Conservation (phyloP, 164 flowering plant species). For the Magnolia changhungtana region DNA sequence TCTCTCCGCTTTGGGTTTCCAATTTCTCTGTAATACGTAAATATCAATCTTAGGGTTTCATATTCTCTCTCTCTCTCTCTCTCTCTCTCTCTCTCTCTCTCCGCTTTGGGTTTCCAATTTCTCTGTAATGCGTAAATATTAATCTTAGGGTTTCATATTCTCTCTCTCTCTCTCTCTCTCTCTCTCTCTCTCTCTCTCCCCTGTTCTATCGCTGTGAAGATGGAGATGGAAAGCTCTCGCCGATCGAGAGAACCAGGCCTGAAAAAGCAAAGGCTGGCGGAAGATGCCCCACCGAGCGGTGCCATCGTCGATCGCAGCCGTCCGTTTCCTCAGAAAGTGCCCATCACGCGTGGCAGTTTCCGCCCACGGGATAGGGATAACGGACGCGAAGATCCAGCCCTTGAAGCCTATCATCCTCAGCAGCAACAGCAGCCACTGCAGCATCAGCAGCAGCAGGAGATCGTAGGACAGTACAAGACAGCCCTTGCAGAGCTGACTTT, state of each 20-base stretch:
- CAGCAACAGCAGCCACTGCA: not conserved
- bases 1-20: no score
- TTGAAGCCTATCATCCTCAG: not conserved
- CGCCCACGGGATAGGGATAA: conserved; percentile 39
- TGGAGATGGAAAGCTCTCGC: conserved; percentile 84
- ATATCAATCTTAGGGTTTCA: not conserved
- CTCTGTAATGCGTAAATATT: no score
- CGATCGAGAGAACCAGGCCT: conserved; percentile 64
- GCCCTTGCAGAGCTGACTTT: conserved; percentile 88
- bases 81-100: no score
- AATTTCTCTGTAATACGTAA: no score
- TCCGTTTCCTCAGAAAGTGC: conserved; percentile 28
- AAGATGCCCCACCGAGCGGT: conserved; percentile 29
- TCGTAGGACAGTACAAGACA: conserved; percentile 75
- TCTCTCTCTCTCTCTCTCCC: not conserved
- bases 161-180: no score
- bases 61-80: no score
- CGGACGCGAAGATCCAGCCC: conserved; percentile 30
- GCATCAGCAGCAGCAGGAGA: conserved; percentile 52
- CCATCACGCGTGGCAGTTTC: conserved; percentile 18
- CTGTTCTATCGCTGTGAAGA: not conserved
- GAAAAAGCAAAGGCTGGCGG: conserved; percentile 66
- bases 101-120: no score
- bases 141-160: not conserved
- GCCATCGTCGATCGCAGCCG: conserved; percentile 27